phyloP scores from a whole-genome alignment of 2,329 filamentous ascomycete species.

The Venturia effusa region DNA sequence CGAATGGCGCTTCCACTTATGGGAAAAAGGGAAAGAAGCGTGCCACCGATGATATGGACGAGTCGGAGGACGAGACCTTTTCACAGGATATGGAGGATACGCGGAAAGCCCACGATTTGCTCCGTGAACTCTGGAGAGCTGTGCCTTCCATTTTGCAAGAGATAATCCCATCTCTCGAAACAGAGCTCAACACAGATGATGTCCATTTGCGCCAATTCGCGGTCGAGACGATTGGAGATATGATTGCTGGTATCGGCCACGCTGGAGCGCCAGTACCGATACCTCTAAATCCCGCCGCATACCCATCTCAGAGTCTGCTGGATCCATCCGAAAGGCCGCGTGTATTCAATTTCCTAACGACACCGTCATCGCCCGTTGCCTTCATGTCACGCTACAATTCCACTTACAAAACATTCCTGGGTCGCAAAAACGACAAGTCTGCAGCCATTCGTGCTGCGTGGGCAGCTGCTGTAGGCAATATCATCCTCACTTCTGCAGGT shows the following conservation, averaged over 20 bases:
- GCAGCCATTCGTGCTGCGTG: slow-evolving; percentile 73
- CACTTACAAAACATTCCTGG: slow-evolving; percentile 76
- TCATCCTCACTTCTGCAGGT: slow-evolving; percentile 82
- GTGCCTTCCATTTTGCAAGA: slow-evolving; percentile 81
- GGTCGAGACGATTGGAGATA: slow-evolving; percentile 88
- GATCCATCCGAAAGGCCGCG: slow-evolving; percentile 20
- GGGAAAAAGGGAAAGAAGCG: slow-evolving; percentile 39
- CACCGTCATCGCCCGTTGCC: slow-evolving; percentile 75
- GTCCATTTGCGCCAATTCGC: slow-evolving; percentile 75
- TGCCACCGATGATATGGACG: slow-evolving; percentile 28
- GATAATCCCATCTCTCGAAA: slow-evolving; percentile 74
- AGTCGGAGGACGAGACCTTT: slow-evolving; percentile 34
- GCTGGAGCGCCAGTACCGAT: slow-evolving; percentile 70
- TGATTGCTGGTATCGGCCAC: slow-evolving; percentile 86
- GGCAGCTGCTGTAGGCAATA: slow-evolving; percentile 73
- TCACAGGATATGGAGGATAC: slow-evolving; percentile 76
- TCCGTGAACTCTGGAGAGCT: slow-evolving; percentile 89
- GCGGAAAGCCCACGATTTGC: slow-evolving; percentile 75
- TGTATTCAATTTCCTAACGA: slow-evolving; percentile 55
- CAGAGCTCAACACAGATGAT: slow-evolving; percentile 84
- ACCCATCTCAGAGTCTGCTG: slow-evolving; percentile 59
- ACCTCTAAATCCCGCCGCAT: slow-evolving; percentile 67
- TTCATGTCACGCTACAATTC: slow-evolving; percentile 72
- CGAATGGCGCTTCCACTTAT: slow-evolving; percentile 20
- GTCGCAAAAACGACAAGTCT: slow-evolving; percentile 78